phyloP scores from a whole-genome alignment of 768 basidiomycete genomes.

The Hypholoma fasciculare region DNA sequence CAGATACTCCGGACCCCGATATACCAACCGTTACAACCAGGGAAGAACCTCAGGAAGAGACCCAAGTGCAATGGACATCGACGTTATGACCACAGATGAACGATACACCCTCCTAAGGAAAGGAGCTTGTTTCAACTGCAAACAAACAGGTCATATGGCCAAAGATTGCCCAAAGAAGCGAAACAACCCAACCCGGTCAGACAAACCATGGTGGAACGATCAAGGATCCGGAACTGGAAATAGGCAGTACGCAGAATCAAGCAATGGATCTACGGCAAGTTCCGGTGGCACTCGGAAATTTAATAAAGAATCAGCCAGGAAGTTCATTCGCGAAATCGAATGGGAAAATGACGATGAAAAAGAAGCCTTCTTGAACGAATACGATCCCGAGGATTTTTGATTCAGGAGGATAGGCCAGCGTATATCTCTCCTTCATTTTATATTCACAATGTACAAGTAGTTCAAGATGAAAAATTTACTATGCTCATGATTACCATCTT shows the following conservation, averaged over 20 bases:
- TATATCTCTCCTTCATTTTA: conserved; percentile 1
- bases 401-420: neutral
- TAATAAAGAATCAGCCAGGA: neutral
- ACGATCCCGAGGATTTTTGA: conserved; percentile 1
- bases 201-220: neutral
- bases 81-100: neutral
- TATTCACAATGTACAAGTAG: neutral
- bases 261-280: neutral
- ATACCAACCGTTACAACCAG: neutral
- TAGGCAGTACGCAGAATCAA: neutral
- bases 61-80: conserved; percentile 8
- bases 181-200: neutral
- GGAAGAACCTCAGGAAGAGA: conserved; percentile 1
- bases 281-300: neutral
- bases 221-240: neutral
- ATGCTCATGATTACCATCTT: neutral
- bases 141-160: neutral
- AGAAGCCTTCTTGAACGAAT: neutral
- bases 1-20: neutral
- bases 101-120: conserved; percentile 1
- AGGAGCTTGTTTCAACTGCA: conserved; percentile 9
- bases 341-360: neutral
- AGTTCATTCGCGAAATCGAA: neutral
- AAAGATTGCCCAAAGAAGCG: conserved; percentile 4
- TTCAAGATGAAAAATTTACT: neutral